phyloP scores from a whole-genome alignment of 495 filamentous ascomycete genomes.

The Penicillium argentinense region DNA sequence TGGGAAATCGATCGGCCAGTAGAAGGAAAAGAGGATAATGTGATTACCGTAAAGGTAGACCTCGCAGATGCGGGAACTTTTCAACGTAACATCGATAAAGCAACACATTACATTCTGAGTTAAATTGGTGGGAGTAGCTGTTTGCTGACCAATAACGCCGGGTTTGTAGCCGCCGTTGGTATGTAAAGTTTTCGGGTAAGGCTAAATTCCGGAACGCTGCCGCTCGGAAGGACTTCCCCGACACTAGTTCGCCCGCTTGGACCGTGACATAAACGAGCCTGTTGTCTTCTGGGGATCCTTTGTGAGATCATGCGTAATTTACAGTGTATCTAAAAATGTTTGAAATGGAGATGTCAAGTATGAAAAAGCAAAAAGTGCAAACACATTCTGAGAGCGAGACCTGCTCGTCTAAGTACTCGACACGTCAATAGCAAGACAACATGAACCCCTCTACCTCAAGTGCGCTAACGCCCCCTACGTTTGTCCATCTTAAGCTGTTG shows the following conservation, averaged over 20 bases:
- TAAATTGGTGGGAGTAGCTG: no score
- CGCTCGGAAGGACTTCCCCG: neutral
- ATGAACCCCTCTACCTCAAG: neutral
- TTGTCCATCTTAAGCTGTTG: neutral
- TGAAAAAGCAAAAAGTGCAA: neutral
- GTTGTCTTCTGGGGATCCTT: neutral
- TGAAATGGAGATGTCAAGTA: neutral
- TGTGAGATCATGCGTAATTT: neutral
- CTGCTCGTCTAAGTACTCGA: no score
- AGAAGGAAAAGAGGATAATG: no score
- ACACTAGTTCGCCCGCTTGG: neutral
- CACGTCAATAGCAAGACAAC: neutral
- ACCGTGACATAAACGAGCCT: neutral
- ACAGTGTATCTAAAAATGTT: neutral
- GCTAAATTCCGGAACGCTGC: neutral
- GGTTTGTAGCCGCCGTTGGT: no score
- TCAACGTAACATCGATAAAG: no score
- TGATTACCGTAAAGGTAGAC: no score
- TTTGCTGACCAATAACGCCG: no score
- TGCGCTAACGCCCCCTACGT: neutral
- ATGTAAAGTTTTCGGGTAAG: neutral
- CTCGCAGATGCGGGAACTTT: no score
- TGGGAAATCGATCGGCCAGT: no score
- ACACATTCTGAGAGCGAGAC: neutral
- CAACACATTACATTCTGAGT: no score